Base-by-base conservation (phyloP, 805 yeast genomes). In the Kodamaea laetipori region DNA sequence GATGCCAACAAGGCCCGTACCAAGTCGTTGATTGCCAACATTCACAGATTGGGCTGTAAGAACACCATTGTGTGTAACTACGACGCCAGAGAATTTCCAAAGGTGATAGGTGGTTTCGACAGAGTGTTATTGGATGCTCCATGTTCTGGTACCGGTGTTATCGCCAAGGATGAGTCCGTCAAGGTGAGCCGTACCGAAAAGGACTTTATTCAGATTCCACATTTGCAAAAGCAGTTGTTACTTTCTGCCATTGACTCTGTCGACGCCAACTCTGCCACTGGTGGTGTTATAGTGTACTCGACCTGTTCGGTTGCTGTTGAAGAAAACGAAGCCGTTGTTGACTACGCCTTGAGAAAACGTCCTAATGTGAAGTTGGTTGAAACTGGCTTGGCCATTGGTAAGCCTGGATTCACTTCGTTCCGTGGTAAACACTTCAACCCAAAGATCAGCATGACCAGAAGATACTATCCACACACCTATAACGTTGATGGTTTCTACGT, bases 111-210 rank as follows among this genome's bases (percentile, higher is more conserved):
- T 54, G 99, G 99, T 0, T 94, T 94, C 57, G 98, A 94, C 65
- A 81, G 99, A 67, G 82, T 94, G 30, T 71, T 94, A 51, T 74
- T 94, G 55, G 99, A 94, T 76, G 99, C 99, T 25, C 99, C 99
- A 53, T 94, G 99, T 71, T 90, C 99, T 5, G 99, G 99, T 73
- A 92, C 99, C 2, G 99, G 99, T 70, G 99, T 94, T 55, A 94
- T 94, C 61, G 94, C 96, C 48, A 94, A 94, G 71, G 99, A 94
- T 71, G 95, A 89, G 61, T 82, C 88, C 42, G 98, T 94, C 49
- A 94, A 94, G 68, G 84, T 86, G 10, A 84, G 86, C 50, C 84
- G 98, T 74, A 90, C 96, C 15, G 97, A 90, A 62, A 90, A 90
- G 67, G 99, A 94, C 67, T 94, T 92, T 68, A 84, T 92, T 55